Conservation (phyloP, 192 early-diverging fungal species). For the Podochytrium sp. region DNA sequence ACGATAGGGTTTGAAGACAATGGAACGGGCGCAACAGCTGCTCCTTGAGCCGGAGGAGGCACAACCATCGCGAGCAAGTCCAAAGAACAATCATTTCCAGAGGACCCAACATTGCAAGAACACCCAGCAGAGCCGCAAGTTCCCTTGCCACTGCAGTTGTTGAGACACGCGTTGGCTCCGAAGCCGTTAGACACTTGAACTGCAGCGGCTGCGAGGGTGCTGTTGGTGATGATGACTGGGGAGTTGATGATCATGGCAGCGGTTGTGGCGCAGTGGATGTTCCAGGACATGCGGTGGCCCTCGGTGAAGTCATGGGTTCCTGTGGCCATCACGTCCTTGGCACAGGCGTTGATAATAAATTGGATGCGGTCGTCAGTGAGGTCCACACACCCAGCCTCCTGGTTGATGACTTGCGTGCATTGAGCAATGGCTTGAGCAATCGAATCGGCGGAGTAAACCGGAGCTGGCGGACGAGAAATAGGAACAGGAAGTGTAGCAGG, state of each 20-base stretch:
- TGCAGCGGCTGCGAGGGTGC: neutral
- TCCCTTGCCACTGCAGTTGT: constrained; percentile 5
- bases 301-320: constrained; percentile 4
- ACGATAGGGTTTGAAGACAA: neutral
- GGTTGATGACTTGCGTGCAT: neutral
- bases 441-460: neutral
- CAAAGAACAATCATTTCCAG: neutral
- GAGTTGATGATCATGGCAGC: neutral
- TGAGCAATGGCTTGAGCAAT: neutral
- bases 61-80: neutral
- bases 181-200: neutral
- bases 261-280: neutral
- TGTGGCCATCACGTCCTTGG: neutral
- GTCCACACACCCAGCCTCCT: neutral
- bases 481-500: too few relatives aligned
- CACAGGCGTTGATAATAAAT: neutral
- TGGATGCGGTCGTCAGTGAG: neutral
- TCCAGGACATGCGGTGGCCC: neutral
- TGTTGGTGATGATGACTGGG: neutral
- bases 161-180: neutral
- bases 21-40: neutral
- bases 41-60: neutral
- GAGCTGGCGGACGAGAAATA: neutral
- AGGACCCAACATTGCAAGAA: neutral
- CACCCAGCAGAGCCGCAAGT: neutral